Conservation (phyloP, 805 yeast genomes). For the Komagataella pseudopastoris region DNA sequence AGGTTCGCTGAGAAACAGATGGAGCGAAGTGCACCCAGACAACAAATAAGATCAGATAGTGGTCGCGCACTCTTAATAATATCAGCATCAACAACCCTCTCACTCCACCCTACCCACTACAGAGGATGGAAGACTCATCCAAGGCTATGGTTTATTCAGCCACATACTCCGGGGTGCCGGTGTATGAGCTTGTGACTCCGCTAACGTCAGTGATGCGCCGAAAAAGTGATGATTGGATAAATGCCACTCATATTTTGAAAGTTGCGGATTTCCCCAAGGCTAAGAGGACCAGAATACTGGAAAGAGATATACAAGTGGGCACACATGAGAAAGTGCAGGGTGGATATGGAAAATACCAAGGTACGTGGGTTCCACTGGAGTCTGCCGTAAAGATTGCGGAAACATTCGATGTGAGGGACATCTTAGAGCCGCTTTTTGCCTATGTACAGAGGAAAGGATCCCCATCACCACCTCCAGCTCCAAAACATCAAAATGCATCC, state of each 20-base stretch:
- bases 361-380: constrained; percentile 87
- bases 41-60: background rate
- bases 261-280: constrained; percentile 94
- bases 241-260: constrained; percentile 90
- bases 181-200: constrained; percentile 59
- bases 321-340: constrained; percentile 91
- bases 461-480: constrained; percentile 43
- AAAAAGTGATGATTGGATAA: constrained; percentile 69
- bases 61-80: background rate
- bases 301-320: constrained; percentile 85
- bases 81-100: background rate
- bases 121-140: background rate
- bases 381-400: constrained; percentile 60
- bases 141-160: constrained; percentile 43
- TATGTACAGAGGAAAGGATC: constrained; percentile 38
- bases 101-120: background rate
- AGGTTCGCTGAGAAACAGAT: too few relatives aligned
- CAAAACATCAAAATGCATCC: constrained; percentile 49
- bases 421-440: constrained; percentile 53
- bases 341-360: constrained; percentile 94
- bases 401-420: constrained; percentile 48
- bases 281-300: constrained; percentile 81
- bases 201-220: constrained; percentile 72
- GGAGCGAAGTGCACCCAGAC: too few relatives aligned
- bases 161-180: constrained; percentile 70